Conservation (phyloP, 2,329 filamentous ascomycete species). For the Didymella lethalis region DNA sequence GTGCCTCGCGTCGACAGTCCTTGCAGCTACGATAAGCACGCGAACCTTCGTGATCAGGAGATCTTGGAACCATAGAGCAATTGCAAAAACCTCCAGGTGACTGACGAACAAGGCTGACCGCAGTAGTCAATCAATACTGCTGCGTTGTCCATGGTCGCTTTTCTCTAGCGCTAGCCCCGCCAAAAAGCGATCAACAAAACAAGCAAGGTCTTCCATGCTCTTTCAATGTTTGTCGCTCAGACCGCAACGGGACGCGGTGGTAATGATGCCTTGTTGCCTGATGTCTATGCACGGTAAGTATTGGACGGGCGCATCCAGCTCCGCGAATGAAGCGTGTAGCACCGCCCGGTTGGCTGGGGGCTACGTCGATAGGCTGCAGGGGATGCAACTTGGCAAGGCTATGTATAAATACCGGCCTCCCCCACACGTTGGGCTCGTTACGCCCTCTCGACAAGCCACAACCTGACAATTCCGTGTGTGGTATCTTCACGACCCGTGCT, state of each 20-base stretch:
- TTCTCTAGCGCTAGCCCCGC: constrained; percentile 21
- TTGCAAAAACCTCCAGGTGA: background rate
- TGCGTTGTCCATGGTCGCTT: constrained; percentile 10
- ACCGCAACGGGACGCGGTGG: constrained; percentile 10
- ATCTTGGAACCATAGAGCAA: background rate
- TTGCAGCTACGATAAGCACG: constrained; percentile 1
- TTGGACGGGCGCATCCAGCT: constrained; percentile 15
- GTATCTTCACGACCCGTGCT: constrained; percentile 47
- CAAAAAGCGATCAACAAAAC: constrained; percentile 23
- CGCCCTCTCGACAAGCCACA: constrained; percentile 51
- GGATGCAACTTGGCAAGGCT: constrained; percentile 22
- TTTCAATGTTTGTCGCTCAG: constrained; percentile 13
- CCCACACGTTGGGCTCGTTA: constrained; percentile 40
- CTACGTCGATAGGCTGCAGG: constrained; percentile 23
- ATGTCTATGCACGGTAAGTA: constrained; percentile 18
- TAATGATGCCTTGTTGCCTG: constrained; percentile 23
- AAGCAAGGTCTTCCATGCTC: constrained; percentile 21
- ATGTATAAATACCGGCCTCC: constrained; percentile 39
- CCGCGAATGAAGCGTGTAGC: constrained; percentile 20
- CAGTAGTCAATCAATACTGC: constrained; percentile 2
- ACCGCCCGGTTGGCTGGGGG: constrained; percentile 17
- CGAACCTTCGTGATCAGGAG: background rate
- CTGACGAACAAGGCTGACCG: background rate
- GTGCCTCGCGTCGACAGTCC: constrained; percentile 15
- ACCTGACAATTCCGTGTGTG: constrained; percentile 52